These are phyloP conservation scores for Pseudogymnoascus sp. DNA, from an alignment of 2,329 filamentous ascomycete species.

Conservation along the genomic window DNA sequence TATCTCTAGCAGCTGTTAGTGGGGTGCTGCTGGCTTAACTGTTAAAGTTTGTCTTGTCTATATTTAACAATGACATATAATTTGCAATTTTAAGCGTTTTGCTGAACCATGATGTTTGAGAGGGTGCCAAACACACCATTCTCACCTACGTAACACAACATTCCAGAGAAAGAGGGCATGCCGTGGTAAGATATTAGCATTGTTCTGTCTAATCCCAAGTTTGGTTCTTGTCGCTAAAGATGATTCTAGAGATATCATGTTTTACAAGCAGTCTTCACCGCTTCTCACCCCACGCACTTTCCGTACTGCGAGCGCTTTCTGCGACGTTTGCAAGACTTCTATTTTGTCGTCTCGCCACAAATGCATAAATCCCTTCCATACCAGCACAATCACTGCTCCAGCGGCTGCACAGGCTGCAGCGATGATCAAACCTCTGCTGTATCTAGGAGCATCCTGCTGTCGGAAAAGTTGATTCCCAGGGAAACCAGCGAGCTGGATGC, in stretches of 20 bases:
- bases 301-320: not conserved
- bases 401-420: slow-evolving; percentile 6
- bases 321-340: not conserved
- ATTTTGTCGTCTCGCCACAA: not conserved
- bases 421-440: slow-evolving; percentile 7
- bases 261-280: not conserved
- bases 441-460: slow-evolving; percentile 9
- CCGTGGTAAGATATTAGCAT: not conserved
- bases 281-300: not conserved
- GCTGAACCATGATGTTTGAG: not conserved
- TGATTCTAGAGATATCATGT: not conserved
- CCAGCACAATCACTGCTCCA: slow-evolving; percentile 6
- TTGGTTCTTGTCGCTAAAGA: not conserved
- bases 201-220: not conserved
- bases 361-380: slow-evolving; percentile 9
- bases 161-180: not conserved
- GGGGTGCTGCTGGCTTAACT: no score
- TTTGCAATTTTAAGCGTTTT: not conserved
- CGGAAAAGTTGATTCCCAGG: slow-evolving; percentile 11
- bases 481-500: slow-evolving; percentile 9
- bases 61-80: not conserved
- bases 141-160: no score
- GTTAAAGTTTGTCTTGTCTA: not conserved
- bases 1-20: slow-evolving; percentile 12
- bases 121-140: not conserved